Conservation (phyloP, 2,329 filamentous ascomycete species). For the Raffaelea arxii region DNA sequence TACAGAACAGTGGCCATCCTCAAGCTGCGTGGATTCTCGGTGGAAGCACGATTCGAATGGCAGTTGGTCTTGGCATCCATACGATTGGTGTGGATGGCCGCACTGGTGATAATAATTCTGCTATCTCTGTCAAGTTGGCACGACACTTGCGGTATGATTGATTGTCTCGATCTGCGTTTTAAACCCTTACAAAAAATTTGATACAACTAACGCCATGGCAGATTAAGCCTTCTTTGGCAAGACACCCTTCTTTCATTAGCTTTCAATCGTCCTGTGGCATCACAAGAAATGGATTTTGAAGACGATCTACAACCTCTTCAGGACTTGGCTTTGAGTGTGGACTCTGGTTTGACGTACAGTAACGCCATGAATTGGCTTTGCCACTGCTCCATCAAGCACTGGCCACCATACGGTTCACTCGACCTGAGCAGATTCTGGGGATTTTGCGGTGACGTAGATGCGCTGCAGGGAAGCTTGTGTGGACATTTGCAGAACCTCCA, state of each 20-base stretch:
- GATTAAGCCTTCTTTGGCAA: not conserved
- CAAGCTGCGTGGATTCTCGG: not conserved
- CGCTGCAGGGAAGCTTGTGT: not conserved
- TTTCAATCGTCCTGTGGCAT: not conserved
- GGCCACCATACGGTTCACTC: not conserved
- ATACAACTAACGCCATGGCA: not conserved
- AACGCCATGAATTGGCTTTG: not conserved
- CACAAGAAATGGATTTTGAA: not conserved
- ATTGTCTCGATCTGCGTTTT: no score
- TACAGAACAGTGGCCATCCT: not conserved
- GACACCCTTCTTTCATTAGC: not conserved
- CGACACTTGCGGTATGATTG: not conserved
- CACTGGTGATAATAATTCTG: no score
- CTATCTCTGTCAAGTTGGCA: not conserved
- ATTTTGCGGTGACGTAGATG: not conserved
- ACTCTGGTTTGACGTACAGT: not conserved
- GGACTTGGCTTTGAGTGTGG: no score
- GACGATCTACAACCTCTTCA: not conserved
- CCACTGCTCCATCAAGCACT: not conserved
- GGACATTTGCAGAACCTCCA: not conserved
- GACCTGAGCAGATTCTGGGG: not conserved
- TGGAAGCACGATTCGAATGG: conserved; percentile 1
- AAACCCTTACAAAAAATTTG: no score
- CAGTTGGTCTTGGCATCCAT: not conserved
- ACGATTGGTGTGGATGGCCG: not conserved